Evolutionary conservation across 192 early-diverging fungal genomes (phyloP).

Genomic region (Helicostylum pulchrum): DNA sequence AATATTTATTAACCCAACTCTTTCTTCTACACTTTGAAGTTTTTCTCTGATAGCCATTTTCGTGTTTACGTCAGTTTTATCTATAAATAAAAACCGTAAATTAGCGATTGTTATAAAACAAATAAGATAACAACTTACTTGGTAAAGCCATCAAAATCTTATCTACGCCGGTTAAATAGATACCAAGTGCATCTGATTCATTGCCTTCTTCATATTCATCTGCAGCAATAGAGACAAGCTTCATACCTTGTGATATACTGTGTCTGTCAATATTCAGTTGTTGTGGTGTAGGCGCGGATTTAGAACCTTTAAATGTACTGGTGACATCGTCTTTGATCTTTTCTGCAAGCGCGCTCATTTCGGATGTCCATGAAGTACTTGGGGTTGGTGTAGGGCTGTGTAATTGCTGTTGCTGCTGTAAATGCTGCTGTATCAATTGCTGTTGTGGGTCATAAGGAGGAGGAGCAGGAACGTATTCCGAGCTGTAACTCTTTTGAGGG

Average conservation of each 20-base stretch:
- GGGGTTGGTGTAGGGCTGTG: constrained; percentile 8
- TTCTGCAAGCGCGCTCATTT: constrained; percentile 22
- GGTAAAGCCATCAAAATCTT: constrained; percentile 41
- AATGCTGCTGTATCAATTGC: no score
- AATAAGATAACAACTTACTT: constrained; percentile 16
- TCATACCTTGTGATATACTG: constrained; percentile 36
- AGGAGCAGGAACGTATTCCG: constrained; percentile 6
- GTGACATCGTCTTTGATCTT: constrained; percentile 21
- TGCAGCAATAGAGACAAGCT: constrained; percentile 36
- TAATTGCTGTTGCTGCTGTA: neutral
- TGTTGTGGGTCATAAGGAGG: constrained; percentile 8
- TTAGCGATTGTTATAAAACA: neutral
- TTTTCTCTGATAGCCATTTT: constrained; percentile 25
- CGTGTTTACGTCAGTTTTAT: constrained; percentile 19
- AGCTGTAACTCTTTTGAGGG: constrained; percentile 1
- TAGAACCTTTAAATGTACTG: neutral
- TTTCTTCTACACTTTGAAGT: constrained; percentile 28
- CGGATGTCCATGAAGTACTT: constrained; percentile 24
- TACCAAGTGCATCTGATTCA: constrained; percentile 31
- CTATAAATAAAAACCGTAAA: neutral
- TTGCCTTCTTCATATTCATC: constrained; percentile 39
- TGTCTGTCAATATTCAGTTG: constrained; percentile 21
- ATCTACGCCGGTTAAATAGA: constrained; percentile 37
- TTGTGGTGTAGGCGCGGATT: neutral
- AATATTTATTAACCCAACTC: constrained; percentile 24